Percentiles rank a stretch among this genome's conserved stretches.
Evolutionary conservation across 2,329 filamentous ascomycete species (phyloP).

Genomic region (Didymella glomerata): DNA sequence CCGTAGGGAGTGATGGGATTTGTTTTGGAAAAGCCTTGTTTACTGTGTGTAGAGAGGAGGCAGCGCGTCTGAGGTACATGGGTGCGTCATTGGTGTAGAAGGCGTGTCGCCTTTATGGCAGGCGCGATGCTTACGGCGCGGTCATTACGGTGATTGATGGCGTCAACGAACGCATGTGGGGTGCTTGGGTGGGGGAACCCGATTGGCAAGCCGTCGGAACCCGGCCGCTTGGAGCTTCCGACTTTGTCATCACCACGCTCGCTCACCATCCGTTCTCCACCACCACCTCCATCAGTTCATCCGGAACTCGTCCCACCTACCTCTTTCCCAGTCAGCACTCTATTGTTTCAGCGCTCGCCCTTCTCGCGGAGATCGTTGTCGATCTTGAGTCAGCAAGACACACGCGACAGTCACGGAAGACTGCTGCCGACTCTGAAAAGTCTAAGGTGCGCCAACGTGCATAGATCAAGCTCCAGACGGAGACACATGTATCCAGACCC

Average conservation of each 20-base stretch:
- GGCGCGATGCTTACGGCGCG: background rate
- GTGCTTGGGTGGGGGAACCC: background rate
- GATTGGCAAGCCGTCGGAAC: slow-evolving; percentile 15
- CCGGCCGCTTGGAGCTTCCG: background rate
- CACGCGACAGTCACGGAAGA: background rate
- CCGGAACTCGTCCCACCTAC: background rate
- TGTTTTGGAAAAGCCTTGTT: background rate
- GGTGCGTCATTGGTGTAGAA: background rate
- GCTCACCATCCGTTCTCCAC: background rate
- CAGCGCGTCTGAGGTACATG: background rate
- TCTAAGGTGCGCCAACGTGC: background rate
- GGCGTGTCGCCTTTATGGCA: slow-evolving; percentile 1
- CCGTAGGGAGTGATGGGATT: background rate
- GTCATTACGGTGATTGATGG: slow-evolving; percentile 1
- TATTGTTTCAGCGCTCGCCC: background rate
- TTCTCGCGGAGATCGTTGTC: background rate
- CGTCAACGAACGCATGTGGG: slow-evolving; percentile 6
- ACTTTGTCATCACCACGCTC: slow-evolving; percentile 9
- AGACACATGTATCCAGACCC: background rate
- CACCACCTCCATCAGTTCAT: background rate
- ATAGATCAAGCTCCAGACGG: background rate
- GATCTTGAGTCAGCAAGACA: background rate
- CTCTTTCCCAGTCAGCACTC: background rate
- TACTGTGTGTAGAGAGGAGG: background rate
- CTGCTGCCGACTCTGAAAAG: background rate